Evolutionary conservation across 768 basidiomycete species (phyloP), one percentile per base, ranked within the genome.

Genomic region (Mycena floridula): DNA sequence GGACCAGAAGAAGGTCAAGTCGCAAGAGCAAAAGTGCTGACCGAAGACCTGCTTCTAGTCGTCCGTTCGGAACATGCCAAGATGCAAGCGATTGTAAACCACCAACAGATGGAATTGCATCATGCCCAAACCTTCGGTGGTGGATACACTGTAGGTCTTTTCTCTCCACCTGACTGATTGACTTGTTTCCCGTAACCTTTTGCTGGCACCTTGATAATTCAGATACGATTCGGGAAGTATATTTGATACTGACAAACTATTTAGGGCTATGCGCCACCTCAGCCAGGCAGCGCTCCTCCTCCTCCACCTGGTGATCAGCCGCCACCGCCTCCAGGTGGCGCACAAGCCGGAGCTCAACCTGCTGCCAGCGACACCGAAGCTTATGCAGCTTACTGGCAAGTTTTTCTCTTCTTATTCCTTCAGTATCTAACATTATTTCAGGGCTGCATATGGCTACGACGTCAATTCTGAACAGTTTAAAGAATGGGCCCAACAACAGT

Each of bases 1-100:
- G 93, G 92, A 3, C 94, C 94, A 11, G 92, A 93, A 25, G 86
- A 91, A 50, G 77, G 76, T 11, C 89, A 92, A 67, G 84, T 95
- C 1, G 82, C 82, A 18, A 81, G 88, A 36, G 94, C 93, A 3
- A 89, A 89, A 62, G 82, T 81, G 6, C 66, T 94, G 22, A 90
- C 91, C 1, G 88, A 93, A 51, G 93, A 97, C 58, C 76, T 97
- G 2, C 74, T 95, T 8, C 74, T 84, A 28, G 92, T 96, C n/a
- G 89, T 98, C 7, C 77, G 77, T 15, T 73, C 79, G 50, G 92
- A 98, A 59, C 90, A 93, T 57, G 81, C 76, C 22, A 95, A 98
- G 63, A 84, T 91, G 43, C 74, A 77, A 48, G 53, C 67, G 3
- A 59, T 76, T 11, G 60, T 86, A 4, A 70, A 73, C 41, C 86